Conservation (phyloP, 257 asterid genomes). For the Mentha longifolia region DNA sequence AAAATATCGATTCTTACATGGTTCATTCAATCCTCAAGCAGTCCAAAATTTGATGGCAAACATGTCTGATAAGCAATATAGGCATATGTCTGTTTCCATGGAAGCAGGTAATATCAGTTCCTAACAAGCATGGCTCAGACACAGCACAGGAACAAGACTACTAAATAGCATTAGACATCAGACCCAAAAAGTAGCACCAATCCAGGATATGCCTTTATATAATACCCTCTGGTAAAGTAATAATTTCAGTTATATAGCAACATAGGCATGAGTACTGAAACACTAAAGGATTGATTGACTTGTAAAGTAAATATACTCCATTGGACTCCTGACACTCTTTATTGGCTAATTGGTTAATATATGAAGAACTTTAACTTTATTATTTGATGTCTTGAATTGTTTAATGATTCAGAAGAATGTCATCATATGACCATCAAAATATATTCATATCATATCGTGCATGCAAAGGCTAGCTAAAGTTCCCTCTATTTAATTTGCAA, state of each 20-base stretch:
- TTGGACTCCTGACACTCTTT: not conserved
- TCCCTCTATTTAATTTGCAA: not conserved
- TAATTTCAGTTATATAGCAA: not conserved
- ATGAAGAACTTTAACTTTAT: not conserved
- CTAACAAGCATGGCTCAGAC: not conserved
- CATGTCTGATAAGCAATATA: constrained; percentile 11
- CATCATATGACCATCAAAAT: not conserved
- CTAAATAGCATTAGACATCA: not conserved
- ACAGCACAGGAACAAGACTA: not conserved
- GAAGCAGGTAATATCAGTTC: constrained; percentile 12
- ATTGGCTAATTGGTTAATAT: not conserved
- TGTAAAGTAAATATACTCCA: not conserved
- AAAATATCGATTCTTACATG: not conserved
- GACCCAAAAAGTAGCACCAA: not conserved
- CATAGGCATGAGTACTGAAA: not conserved
- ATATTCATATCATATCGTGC: not conserved
- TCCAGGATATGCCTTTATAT: not conserved
- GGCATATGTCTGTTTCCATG: not conserved
- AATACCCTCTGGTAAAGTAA: not conserved
- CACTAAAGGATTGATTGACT: not conserved
- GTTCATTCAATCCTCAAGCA: constrained; percentile 11
- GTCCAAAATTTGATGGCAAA: not conserved
- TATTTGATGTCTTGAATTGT: not conserved
- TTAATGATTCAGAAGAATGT: not conserved
- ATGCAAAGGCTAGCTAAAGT: not conserved